Conservation (phyloP, 768 basidiomycete species). For the Trametes sanguinea region DNA sequence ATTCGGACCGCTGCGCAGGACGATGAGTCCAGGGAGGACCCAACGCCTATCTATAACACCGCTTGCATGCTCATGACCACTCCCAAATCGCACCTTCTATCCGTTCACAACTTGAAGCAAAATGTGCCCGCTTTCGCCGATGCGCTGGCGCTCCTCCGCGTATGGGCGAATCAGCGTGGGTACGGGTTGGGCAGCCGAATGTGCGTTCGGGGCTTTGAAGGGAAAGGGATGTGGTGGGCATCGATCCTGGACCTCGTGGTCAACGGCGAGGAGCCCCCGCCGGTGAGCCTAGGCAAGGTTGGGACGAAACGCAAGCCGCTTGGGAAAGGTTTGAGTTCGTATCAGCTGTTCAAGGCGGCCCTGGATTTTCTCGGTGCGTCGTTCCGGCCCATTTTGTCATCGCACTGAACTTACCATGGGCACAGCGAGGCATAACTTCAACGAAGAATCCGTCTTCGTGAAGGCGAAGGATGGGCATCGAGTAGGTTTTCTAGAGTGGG, state of each 20-base stretch:
- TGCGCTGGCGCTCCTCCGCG: constrained; percentile 74
- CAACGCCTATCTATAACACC: constrained; percentile 81
- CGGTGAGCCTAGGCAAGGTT: constrained; percentile 28
- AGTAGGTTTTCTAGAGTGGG: constrained; percentile 38
- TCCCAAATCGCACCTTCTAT: constrained; percentile 50
- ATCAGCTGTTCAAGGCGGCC: constrained; percentile 85
- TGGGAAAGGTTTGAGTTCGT: constrained; percentile 84
- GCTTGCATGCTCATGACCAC: constrained; percentile 57
- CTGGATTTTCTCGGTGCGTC: constrained; percentile 79
- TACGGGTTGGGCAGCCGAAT: constrained; percentile 59
- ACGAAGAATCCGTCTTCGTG: constrained; percentile 55
- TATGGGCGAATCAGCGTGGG: constrained; percentile 91
- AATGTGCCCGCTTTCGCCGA: constrained; percentile 63
- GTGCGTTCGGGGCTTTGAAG: constrained; percentile 72
- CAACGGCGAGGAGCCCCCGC: constrained; percentile 61
- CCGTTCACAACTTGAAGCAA: constrained; percentile 47
- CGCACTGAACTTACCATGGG: not conserved
- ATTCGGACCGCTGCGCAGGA: constrained; percentile 45
- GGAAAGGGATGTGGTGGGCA: constrained; percentile 68
- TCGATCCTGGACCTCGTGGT: constrained; percentile 61
- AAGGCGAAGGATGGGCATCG: constrained; percentile 55
- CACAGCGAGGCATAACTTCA: constrained; percentile 73
- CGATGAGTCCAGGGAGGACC: constrained; percentile 32
- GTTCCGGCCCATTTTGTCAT: not conserved
- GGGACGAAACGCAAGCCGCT: constrained; percentile 52